Evolutionary conservation across 2,329 filamentous ascomycete genomes (phyloP).

Genomic region (Rosellinia necatrix): DNA sequence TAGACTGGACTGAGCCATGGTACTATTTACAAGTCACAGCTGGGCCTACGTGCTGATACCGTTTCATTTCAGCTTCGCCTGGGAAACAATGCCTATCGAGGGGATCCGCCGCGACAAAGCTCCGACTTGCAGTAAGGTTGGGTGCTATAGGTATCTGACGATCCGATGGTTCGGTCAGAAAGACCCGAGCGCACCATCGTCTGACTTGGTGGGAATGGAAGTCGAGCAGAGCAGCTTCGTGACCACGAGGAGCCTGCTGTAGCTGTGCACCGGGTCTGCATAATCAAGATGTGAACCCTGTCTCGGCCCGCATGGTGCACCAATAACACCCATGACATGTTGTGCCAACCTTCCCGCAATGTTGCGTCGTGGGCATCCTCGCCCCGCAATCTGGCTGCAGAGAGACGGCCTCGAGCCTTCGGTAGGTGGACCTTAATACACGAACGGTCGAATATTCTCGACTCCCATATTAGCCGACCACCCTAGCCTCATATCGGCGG

Average conservation of each 20-base stretch:
- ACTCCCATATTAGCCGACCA: neutral
- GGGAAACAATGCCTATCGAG: neutral
- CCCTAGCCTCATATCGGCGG: constrained; percentile 4
- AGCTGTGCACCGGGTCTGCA: constrained; percentile 18
- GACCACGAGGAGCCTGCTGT: constrained; percentile 22
- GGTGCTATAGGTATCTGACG: too few species aligned
- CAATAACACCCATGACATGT: constrained; percentile 4
- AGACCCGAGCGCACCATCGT: constrained; percentile 16
- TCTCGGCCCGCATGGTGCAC: constrained; percentile 10
- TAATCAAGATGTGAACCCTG: constrained; percentile 24
- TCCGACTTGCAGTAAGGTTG: constrained; percentile 9
- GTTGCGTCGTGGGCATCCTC: constrained; percentile 2
- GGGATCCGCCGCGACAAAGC: constrained; percentile 3
- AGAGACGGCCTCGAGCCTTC: constrained; percentile 18
- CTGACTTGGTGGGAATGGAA: constrained; percentile 6
- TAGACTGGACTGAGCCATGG: neutral
- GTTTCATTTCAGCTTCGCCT: constrained; percentile 16
- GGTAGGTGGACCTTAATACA: constrained; percentile 17
- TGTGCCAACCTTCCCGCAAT: constrained; percentile 7
- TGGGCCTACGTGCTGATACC: neutral
- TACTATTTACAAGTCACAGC: neutral
- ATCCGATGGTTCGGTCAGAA: constrained; percentile 17
- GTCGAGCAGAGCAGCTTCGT: constrained; percentile 7
- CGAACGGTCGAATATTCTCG: too few species aligned
- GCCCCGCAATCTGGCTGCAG: constrained; percentile 10